Percentiles rank a stretch among this genome's conserved stretches.
These are phyloP conservation scores for Raddia guianensis DNA, from an alignment of 176 grass and related monocot genomes.

Conservation along the genomic window DNA sequence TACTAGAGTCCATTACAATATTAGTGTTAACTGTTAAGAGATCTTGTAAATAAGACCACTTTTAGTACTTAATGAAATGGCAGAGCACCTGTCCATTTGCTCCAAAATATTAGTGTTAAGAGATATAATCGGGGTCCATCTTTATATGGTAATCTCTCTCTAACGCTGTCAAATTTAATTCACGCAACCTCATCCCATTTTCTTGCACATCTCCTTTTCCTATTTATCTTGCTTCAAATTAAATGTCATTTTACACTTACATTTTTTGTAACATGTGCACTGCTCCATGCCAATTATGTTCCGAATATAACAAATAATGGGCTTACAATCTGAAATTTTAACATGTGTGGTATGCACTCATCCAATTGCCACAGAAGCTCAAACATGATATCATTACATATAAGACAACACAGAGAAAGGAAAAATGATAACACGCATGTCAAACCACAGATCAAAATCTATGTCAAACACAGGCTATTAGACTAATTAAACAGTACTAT, in stretches of 20 bases:
- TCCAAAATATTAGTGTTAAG: no score
- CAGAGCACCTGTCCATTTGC: no score
- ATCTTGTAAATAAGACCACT: no score
- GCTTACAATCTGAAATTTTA: background rate
- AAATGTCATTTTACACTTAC: background rate
- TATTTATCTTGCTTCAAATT: background rate
- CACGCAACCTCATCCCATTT: background rate
- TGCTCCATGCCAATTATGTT: background rate
- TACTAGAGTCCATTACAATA: no score
- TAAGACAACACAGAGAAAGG: background rate
- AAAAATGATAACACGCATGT: background rate
- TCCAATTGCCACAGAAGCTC: background rate
- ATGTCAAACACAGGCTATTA: slow-evolving; percentile 1
- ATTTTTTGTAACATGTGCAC: slow-evolving; percentile 6
- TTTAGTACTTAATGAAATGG: no score
- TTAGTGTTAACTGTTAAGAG: no score
- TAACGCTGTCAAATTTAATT: background rate
- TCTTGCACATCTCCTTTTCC: background rate
- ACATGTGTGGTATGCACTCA: background rate
- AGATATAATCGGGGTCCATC: no score
- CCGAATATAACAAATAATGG: background rate
- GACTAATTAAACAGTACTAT: background rate
- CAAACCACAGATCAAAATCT: background rate
- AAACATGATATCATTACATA: background rate
- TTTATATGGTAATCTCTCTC: no score